These are phyloP conservation scores for Monosporascus sp. DNA, from an alignment of 2,329 filamentous ascomycete species.

Conservation along the genomic window DNA sequence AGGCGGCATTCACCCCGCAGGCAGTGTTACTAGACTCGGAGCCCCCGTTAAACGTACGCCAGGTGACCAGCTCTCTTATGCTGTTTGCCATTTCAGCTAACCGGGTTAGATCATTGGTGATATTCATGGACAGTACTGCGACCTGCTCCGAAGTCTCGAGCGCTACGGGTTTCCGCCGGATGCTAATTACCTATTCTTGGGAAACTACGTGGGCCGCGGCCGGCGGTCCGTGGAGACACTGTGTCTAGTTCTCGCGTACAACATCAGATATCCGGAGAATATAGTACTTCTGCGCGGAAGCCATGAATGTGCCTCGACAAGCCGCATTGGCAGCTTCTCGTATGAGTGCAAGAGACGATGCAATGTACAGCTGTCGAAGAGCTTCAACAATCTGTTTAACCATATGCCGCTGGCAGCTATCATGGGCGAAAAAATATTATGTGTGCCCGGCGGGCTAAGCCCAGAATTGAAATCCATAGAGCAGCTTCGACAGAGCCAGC, in stretches of 20 bases:
- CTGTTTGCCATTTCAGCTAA: conserved; percentile 2
- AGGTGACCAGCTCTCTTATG: conserved; percentile 1
- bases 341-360: conserved; percentile 98
- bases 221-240: conserved; percentile 99
- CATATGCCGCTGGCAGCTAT: conserved; percentile 96
- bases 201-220: conserved; percentile 96
- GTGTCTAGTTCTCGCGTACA: conserved; percentile 92
- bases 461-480: conserved; percentile 99
- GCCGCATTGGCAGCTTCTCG: conserved; percentile 98
- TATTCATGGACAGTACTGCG: conserved; percentile 98
- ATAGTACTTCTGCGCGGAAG: conserved; percentile 98
- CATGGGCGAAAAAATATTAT: conserved; percentile 99
- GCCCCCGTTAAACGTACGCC: conserved; percentile 92
- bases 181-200: conserved; percentile 98
- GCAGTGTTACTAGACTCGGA: conserved; percentile 96
- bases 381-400: conserved; percentile 99
- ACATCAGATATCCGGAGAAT: conserved; percentile 99
- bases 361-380: conserved; percentile 99
- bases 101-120: conserved; percentile 83
- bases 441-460: conserved; percentile 96
- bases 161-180: conserved; percentile 95
- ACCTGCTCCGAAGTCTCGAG: conserved; percentile 93
- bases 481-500: conserved; percentile 97
- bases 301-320: conserved; percentile 98
- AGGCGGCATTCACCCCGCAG: conserved; percentile 99